Evolutionary conservation across 805 yeast genomes (phyloP), one percentile per base, ranked within the genome.

Genomic region (Cyberlindnera euphorbiae): DNA sequence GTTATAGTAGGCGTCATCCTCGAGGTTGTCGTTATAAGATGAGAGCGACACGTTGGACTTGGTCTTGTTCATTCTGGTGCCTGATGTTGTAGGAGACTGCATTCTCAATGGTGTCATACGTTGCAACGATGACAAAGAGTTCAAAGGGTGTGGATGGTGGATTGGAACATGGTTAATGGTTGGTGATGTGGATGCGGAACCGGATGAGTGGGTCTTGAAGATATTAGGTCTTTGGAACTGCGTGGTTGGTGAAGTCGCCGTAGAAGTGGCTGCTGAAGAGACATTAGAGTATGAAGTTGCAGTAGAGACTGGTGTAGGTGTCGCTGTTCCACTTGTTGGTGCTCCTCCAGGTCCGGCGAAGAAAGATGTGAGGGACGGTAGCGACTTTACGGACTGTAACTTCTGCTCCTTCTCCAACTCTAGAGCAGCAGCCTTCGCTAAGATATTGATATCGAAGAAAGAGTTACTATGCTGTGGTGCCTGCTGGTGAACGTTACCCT

Each of bases 81-180:
- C 37, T 17, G 48, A 13, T 2, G 33, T 3, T 27, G 12, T 46
- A 30, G 38, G 60, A 25, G 37, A 58, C 48, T 17, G 52, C 41
- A 42, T 49, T 37, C 66, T 55, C 18, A 76, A 51, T 7, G 82
- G 83, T 0, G 82, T 78, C 80, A 78, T 74, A 51, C 79, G 65
- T 52, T 78, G 83, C 36, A 79, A 55, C 4, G 82, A 69, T 0
- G 75, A 63, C 16, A 71, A 47, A 1, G 71, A 66, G 42, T 57
- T 63, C 14, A 66, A 42, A 18, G 63, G 55, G 17, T 50, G 56
- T 30, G 53, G 56, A 30, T 50, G 54, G 19, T 39, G 46, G 16
- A 45, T 24, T 24, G 53, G 52, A 3, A 50, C 40, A 30, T 39
- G 45, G 32, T 38, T 44, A 4, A 41, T 26, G 9, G 50, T 42